Evolutionary conservation across 192 early-diverging fungal genomes (phyloP).

Genomic region (Gorgonomyces haynaldii): DNA sequence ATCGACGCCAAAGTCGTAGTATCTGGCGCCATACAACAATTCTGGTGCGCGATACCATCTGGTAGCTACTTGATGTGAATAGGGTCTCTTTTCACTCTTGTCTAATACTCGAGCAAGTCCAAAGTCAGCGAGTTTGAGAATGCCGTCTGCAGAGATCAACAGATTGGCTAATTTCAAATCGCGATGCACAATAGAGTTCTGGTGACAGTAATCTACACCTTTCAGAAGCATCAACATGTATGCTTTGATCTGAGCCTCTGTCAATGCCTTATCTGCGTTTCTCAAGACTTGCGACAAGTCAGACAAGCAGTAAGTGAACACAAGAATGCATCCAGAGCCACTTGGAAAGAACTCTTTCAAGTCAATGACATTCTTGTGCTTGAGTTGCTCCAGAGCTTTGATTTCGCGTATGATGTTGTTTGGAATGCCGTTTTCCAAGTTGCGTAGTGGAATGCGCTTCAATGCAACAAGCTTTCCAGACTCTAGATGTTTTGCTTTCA

Average conservation of each 20-base stretch:
- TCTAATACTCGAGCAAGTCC: conserved; percentile 40
- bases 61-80: conserved; percentile 47
- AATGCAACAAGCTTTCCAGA: conserved; percentile 40
- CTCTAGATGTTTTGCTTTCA: conserved; percentile 39
- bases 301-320: conserved; percentile 43
- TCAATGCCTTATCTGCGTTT: conserved; percentile 28
- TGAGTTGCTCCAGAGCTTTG: conserved; percentile 41
- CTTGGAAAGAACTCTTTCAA: conserved; percentile 6
- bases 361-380: conserved; percentile 36
- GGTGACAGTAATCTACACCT: conserved; percentile 46
- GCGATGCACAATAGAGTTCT: conserved; percentile 48
- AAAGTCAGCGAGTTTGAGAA: conserved; percentile 50
- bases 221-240: conserved; percentile 50
- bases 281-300: conserved; percentile 36
- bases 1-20: conserved; percentile 50
- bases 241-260: conserved; percentile 40
- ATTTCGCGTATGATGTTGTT: conserved; percentile 45
- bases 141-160: conserved; percentile 38
- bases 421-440: conserved; percentile 41
- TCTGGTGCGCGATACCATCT: conserved; percentile 56
- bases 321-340: conserved; percentile 35
- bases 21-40: conserved; percentile 44
- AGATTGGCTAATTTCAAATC: conserved; percentile 36
- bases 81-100: conserved; percentile 24
- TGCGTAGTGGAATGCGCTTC: conserved; percentile 39